Conservation (phyloP, 305 asterid species). For the Fraxinus angustifolia region DNA sequence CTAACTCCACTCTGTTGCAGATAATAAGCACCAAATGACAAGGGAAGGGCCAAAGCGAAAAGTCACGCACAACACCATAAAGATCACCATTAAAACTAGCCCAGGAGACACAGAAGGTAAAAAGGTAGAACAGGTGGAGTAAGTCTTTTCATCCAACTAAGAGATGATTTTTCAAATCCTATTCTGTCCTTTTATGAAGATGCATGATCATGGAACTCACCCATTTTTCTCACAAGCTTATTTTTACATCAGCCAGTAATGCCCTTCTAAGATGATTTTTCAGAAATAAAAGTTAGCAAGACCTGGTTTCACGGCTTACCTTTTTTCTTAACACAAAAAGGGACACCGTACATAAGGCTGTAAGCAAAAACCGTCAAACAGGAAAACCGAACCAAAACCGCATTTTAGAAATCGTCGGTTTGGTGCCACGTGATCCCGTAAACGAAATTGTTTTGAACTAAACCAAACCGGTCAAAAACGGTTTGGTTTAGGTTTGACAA, state of each 20-base stretch:
- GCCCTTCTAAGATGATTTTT: not conserved
- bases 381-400: too few relatives aligned
- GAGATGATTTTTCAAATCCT: not conserved
- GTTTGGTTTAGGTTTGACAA: too few relatives aligned
- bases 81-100: not conserved
- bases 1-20: not conserved
- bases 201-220: not conserved
- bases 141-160: not conserved
- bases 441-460: too few relatives aligned
- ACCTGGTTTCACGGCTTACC: too few relatives aligned
- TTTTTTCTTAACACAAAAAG: too few relatives aligned
- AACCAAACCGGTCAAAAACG: too few relatives aligned
- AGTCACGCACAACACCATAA: not conserved
- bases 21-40: not conserved
- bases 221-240: not conserved
- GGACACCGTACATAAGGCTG: too few relatives aligned
- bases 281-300: not conserved
- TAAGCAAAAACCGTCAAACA: too few relatives aligned
- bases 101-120: not conserved
- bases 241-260: not conserved
- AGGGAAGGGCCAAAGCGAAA: not conserved
- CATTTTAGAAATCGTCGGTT: too few relatives aligned
- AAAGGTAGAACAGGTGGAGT: not conserved
- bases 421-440: too few relatives aligned
- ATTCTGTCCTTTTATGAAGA: not conserved